These are phyloP conservation scores for Leccinum truebloodii DNA, from an alignment of 768 basidiomycete species.

Conservation along the genomic window DNA sequence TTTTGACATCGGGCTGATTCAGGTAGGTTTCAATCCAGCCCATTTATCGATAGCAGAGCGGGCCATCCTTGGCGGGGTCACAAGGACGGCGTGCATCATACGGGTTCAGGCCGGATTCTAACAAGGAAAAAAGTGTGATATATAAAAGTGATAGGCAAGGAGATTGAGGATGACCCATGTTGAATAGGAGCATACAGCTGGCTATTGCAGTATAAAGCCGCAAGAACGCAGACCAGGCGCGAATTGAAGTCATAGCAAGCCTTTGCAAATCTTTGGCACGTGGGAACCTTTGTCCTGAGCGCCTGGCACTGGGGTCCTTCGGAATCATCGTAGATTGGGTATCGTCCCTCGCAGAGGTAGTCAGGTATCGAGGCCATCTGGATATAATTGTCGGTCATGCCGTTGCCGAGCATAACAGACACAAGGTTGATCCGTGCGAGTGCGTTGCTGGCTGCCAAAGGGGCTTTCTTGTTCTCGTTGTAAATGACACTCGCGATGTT, in stretches of 20 bases:
- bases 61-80: conserved; percentile 67
- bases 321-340: conserved; percentile 74
- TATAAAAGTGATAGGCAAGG: not conserved
- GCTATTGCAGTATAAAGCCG: conserved; percentile 75
- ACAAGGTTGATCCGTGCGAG: conserved; percentile 76
- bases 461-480: conserved; percentile 67
- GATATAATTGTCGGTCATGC: conserved; percentile 77
- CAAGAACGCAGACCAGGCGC: conserved; percentile 69
- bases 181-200: conserved; percentile 73
- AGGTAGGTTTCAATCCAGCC: conserved; percentile 87
- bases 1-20: conserved; percentile 77
- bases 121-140: conserved; percentile 1
- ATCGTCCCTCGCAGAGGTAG: conserved; percentile 80
- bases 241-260: conserved; percentile 76
- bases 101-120: conserved; percentile 77
- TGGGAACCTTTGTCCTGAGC: conserved; percentile 63
- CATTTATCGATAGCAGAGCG: conserved; percentile 79
- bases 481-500: conserved; percentile 84
- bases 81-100: conserved; percentile 86
- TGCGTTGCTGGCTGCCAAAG: conserved; percentile 32
- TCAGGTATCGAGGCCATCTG: conserved; percentile 85
- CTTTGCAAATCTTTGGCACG: conserved; percentile 73
- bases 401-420: conserved; percentile 86
- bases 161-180: conserved; percentile 43
- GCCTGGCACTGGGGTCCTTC: conserved; percentile 65